Conservation (phyloP, 768 basidiomycete genomes). For the Exidia glandulosa region DNA sequence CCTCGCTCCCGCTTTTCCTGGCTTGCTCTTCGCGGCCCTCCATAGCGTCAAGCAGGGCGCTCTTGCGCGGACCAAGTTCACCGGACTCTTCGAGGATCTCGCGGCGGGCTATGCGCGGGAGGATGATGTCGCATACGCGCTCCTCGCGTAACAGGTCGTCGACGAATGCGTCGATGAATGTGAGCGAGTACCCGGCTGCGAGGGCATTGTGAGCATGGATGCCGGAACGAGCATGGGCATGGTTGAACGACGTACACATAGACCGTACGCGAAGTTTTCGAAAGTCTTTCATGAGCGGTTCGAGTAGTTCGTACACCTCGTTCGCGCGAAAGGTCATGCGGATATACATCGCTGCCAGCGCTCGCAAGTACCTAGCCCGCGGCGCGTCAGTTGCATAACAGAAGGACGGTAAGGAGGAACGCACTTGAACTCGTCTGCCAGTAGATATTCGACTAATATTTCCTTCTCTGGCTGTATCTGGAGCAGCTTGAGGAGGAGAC, state of each 20-base stretch:
- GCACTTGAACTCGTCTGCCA: slow-evolving; percentile 97
- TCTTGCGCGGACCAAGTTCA: slow-evolving; percentile 76
- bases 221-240: background rate
- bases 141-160: slow-evolving; percentile 78
- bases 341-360: slow-evolving; percentile 86
- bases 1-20: slow-evolving; percentile 26
- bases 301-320: slow-evolving; percentile 87
- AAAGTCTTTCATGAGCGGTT: slow-evolving; percentile 90
- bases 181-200: slow-evolving; percentile 73
- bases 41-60: slow-evolving; percentile 80
- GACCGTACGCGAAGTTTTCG: slow-evolving; percentile 74
- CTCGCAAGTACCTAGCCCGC: slow-evolving; percentile 77
- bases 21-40: slow-evolving; percentile 51
- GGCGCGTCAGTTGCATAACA: background rate
- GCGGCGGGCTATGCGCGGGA: slow-evolving; percentile 81
- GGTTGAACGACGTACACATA: slow-evolving; percentile 44
- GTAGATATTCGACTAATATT: slow-evolving; percentile 88
- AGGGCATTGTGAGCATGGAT: background rate
- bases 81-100: slow-evolving; percentile 84
- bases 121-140: slow-evolving; percentile 90
- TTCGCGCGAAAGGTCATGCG: slow-evolving; percentile 86
- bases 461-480: slow-evolving; percentile 98
- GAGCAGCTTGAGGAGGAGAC: slow-evolving; percentile 83
- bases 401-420: slow-evolving; percentile 22
- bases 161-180: slow-evolving; percentile 87